Base-by-base conservation (phyloP, 805 yeast species). In the Candida chauliodis region DNA sequence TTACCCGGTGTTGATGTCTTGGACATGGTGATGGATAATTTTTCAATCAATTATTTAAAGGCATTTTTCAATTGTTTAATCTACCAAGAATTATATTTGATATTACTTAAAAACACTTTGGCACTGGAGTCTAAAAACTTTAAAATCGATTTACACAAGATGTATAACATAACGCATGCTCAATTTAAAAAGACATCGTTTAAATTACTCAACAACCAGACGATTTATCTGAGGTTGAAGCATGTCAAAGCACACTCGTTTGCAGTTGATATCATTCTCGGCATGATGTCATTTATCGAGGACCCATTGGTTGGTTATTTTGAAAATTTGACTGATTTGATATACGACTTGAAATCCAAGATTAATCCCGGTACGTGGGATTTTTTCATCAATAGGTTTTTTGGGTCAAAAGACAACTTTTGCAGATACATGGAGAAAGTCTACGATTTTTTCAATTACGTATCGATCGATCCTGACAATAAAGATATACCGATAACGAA, bases 371-470 rank as follows among this genome's bases (percentile, higher is more conserved):
- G 34, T 7, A 25, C 31, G 16, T 48, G 50, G 47, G 49, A 46
- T 5, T 20, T 49, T n/a, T 44, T 57, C 23, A 41, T 50, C 4
- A 44, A 55, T 30, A 27, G 37, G 17, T 50, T 49, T 40, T 59
- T 56, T 42, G 66, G 66, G 2, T 51, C 56, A 24, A 40, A 33
- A 18, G 59, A 57, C 11, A 50, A 51, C 13, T 44, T 57, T 32
- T 26, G 36, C 5, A 24, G 48, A 22, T 59, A 61, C 33, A 30
- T 48, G 7, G 53, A 47, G 19, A 52, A 49, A 37, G 36, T 59
- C 4, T 52, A 53, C 53, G 58, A 49, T 20, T 45, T 58, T 17
- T 49, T 59, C 34, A 44, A 37, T 14, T 49, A 44, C 34, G 34
- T 58, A 32, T 45, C 43, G 19, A 9, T 23, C 11, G 30, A 32